Evolutionary conservation across 2,329 filamentous ascomycete genomes (phyloP).

Genomic region (Chlorencoelia australis): DNA sequence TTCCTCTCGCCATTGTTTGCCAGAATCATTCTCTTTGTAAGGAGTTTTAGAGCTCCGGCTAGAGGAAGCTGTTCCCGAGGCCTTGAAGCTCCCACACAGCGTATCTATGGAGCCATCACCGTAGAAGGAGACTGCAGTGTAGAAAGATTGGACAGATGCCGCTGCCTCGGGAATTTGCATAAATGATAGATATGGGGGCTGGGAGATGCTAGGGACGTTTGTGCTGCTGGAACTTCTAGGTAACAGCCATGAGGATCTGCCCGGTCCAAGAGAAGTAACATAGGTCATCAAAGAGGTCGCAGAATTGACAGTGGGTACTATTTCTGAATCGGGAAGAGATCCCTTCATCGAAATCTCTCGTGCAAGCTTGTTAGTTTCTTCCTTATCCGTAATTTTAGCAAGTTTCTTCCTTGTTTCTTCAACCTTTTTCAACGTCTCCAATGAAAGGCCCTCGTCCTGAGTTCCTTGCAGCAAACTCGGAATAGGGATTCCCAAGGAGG

Average conservation of each 20-base stretch:
- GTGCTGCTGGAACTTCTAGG: neutral
- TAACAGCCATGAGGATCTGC: too few species aligned
- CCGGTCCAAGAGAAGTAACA: too few species aligned
- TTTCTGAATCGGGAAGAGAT: too few species aligned
- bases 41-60: neutral
- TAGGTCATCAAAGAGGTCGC: neutral
- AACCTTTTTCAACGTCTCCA: conserved; percentile 8
- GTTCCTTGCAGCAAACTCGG: conserved; percentile 9
- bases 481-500: conserved; percentile 8
- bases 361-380: neutral
- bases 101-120: neutral
- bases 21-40: neutral
- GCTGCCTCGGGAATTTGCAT: conserved; percentile 4
- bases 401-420: conserved; percentile 7
- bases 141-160: conserved; percentile 9
- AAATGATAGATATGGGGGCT: neutral
- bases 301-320: neutral
- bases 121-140: conserved; percentile 6
- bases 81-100: too few species aligned
- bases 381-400: conserved; percentile 1
- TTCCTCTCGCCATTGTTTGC: conserved; percentile 6
- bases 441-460: neutral
- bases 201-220: too few species aligned
- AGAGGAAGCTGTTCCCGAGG: neutral
- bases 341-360: too few species aligned